Conservation (phyloP, 371 early-diverging fungal genomes). For the Mucor velutinosus region DNA sequence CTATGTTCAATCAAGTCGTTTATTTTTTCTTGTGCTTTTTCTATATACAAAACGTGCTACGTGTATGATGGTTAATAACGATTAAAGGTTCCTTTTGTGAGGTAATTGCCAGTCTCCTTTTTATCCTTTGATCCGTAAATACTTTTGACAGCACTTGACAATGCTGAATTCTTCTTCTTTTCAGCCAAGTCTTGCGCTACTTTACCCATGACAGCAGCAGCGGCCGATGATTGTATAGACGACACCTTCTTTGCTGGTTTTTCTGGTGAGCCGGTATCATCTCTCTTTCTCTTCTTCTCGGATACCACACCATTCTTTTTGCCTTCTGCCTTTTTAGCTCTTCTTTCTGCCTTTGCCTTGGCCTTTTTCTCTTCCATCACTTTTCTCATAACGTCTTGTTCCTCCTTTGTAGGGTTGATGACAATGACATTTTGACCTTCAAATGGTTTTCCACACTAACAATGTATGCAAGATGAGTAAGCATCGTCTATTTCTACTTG, state of each 20-base stretch:
- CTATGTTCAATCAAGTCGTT: slow-evolving; percentile 41
- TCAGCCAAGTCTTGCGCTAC: slow-evolving; percentile 59
- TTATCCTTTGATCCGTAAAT: slow-evolving; percentile 52
- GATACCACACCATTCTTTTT: slow-evolving; percentile 18
- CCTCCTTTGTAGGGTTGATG: slow-evolving; percentile 75
- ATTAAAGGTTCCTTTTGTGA: slow-evolving; percentile 73
- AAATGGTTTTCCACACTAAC: slow-evolving; percentile 72
- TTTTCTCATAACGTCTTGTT: slow-evolving; percentile 56
- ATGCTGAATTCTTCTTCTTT: slow-evolving; percentile 36
- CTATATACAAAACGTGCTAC: background rate
- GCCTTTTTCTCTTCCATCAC: slow-evolving; percentile 61
- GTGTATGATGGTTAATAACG: slow-evolving; percentile 40
- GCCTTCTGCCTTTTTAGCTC: slow-evolving; percentile 48
- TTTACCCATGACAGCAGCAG: slow-evolving; percentile 57
- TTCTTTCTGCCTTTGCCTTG: slow-evolving; percentile 62
- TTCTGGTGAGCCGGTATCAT: slow-evolving; percentile 5
- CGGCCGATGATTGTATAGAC: slow-evolving; percentile 36
- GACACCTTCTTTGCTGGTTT: slow-evolving; percentile 20
- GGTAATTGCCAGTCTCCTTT: slow-evolving; percentile 56
- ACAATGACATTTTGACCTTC: slow-evolving; percentile 64
- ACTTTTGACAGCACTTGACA: slow-evolving; percentile 59
- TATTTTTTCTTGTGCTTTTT: background rate
- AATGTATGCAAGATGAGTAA: background rate
- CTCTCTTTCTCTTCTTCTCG: slow-evolving; percentile 32
- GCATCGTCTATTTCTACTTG: background rate